Evolutionary conservation across 108 stramenopile genomes (phyloP).

Genomic region (Epithemia pelagica): DNA sequence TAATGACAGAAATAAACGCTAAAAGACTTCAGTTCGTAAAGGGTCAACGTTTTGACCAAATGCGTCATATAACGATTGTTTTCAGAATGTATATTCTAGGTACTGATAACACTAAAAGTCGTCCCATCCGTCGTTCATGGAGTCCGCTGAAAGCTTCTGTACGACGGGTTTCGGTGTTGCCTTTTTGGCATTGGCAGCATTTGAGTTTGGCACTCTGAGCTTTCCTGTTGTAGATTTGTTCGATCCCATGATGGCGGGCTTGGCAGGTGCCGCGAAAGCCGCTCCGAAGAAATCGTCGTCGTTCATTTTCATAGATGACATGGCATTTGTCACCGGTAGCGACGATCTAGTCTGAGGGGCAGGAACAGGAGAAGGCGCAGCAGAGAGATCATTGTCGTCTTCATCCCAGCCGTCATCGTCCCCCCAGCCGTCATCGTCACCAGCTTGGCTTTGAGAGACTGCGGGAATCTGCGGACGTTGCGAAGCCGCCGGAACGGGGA

Average conservation of each 20-base stretch:
- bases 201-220: not conserved
- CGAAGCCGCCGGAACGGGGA: too few species aligned
- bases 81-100: too few species aligned
- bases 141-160: conserved; percentile 38
- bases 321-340: too few species aligned
- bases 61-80: too few species aligned
- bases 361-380: not conserved
- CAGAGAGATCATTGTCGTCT: not conserved
- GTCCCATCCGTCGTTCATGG: conserved; percentile 78
- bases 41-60: too few species aligned
- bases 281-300: not conserved
- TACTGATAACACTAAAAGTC: conserved; percentile 77
- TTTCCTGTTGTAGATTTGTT: conserved; percentile 5
- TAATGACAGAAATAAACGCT: too few species aligned
- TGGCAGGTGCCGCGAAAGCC: not conserved
- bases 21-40: too few species aligned
- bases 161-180: conserved; percentile 39
- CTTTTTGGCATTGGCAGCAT: conserved; percentile 10
- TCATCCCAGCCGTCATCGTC: conserved; percentile 15
- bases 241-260: conserved; percentile 10
- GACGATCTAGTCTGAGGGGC: too few species aligned
- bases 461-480: too few species aligned
- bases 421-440: conserved; percentile 31
- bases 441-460: too few species aligned
- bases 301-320: not conserved